Evolutionary conservation across 176 grass and related monocot species (phyloP), one percentile per base, ranked within the genome.

Genomic region (Lolium perenne): DNA sequence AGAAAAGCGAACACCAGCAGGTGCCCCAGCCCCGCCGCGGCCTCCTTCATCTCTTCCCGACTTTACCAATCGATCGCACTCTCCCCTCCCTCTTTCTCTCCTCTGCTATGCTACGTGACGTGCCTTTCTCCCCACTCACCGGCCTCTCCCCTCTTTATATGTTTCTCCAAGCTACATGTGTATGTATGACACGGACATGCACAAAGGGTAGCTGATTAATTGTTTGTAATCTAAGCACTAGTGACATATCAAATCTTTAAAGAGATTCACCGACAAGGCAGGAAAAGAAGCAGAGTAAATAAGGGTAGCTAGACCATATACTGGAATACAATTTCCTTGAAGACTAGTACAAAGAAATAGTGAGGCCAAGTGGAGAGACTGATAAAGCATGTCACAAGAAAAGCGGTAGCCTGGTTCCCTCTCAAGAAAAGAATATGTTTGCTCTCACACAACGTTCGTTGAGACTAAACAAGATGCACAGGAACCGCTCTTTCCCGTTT

Each of bases 1-100:
- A 95, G 86, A 83, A 95, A 95, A 17, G 84, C 71, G 80, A 92
- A 95, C 23, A 92, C 88, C 66, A 92, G 85, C 56, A 95, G 69
- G 84, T 95, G 93, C 25, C 76, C 65, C 58, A 95, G 55, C 62
- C 41, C 90, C 23, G 38, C 21, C 20, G 26, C 26, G 6, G 73
- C 4, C 9, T 84, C 80, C 83, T 84, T 79, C 90, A 86, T 94
- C 21, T 20, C n/a, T n/a, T 68, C 73, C 40, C 40, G 8, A 0
- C 6, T 74, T 76, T 54, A 32, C 47, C 59, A 10, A 0, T 55
- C 18, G 12, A 23, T 65, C 63, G 17, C 45, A 29, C 26, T 17
- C 10, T n/a, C 4, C 6, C 5, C 6, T n/a, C 29, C 1, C 21
- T 17, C 2, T 2, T 1, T 0, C 78, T 76, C 78, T 76, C 35